Evolutionary conservation across 73 alveolate species (phyloP).

Genomic region (Durusdinium trenchii): DNA sequence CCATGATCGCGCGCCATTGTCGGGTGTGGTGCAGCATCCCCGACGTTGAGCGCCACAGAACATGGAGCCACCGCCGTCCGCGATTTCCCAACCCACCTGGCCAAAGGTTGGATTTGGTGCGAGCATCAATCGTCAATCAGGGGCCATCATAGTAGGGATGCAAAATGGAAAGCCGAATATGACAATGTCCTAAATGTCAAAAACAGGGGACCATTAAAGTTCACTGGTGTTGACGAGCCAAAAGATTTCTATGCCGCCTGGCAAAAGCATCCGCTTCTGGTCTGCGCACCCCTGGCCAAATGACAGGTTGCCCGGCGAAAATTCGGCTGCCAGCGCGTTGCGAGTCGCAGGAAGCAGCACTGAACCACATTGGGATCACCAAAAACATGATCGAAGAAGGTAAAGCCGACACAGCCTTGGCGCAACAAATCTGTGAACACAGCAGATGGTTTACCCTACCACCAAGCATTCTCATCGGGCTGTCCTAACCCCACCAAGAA

Average conservation of each 20-base stretch:
- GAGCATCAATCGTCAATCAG: too few relatives aligned
- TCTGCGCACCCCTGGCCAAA: constrained; percentile 61
- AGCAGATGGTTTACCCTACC: too few relatives aligned
- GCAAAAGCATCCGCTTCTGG: constrained; percentile 61
- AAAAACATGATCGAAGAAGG: constrained; percentile 40
- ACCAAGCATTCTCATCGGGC: too few relatives aligned
- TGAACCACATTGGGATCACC: constrained; percentile 64
- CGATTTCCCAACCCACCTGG: constrained; percentile 90
- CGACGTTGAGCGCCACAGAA: constrained; percentile 35
- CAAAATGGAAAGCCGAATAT: too few relatives aligned
- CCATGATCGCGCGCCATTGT: constrained; percentile 69
- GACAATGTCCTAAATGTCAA: too few relatives aligned
- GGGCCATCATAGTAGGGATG: too few relatives aligned
- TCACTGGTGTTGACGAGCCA: not conserved
- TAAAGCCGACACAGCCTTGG: constrained; percentile 51
- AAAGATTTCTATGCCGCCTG: not conserved
- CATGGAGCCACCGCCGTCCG: not conserved
- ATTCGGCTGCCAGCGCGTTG: constrained; percentile 73
- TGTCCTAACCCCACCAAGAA: too few relatives aligned
- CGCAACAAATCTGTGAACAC: too few relatives aligned
- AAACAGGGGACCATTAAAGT: not conserved
- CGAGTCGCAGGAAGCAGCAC: constrained; percentile 63
- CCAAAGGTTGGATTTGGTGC: not conserved
- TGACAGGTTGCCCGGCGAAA: constrained; percentile 76
- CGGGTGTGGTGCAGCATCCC: constrained; percentile 90